Evolutionary conservation across 106 monocot species (phyloP).

Genomic region (Ottelia alismoides): DNA sequence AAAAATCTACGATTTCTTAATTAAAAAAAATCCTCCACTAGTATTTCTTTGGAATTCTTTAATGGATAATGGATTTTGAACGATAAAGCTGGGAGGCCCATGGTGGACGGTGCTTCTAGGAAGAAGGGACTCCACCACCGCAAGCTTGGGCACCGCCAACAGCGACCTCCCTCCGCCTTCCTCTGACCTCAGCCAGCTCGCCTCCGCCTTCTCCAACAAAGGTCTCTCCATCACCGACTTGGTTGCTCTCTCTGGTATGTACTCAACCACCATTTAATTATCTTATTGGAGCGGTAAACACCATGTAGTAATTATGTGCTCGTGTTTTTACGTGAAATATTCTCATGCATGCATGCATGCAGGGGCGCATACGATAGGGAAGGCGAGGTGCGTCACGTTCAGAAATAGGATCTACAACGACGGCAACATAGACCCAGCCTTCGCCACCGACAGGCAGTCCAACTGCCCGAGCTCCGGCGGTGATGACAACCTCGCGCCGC

Average conservation of each 20-base stretch:
- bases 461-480: slow-evolving; percentile 20
- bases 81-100: slow-evolving; percentile 19
- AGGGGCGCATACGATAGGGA: slow-evolving; percentile 40
- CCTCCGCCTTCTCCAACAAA: slow-evolving; percentile 18
- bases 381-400: slow-evolving; percentile 29
- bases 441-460: slow-evolving; percentile 5
- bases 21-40: too few relatives aligned
- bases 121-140: slow-evolving; percentile 19
- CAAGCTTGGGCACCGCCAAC: slow-evolving; percentile 14
- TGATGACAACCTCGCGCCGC: slow-evolving; percentile 14
- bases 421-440: slow-evolving; percentile 19
- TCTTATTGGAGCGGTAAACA: not conserved
- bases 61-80: too few relatives aligned
- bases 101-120: slow-evolving; percentile 22
- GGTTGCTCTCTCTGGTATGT: slow-evolving; percentile 27
- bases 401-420: slow-evolving; percentile 35
- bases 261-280: not conserved
- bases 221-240: slow-evolving; percentile 23
- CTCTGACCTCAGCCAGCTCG: slow-evolving; percentile 16
- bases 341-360: not conserved
- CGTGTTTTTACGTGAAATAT: not conserved
- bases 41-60: too few relatives aligned
- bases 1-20: too few relatives aligned
- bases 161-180: slow-evolving; percentile 22
- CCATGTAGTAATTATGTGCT: not conserved